Conservation (phyloP, 768 basidiomycete genomes). For the Aureoboletus auriporus region DNA sequence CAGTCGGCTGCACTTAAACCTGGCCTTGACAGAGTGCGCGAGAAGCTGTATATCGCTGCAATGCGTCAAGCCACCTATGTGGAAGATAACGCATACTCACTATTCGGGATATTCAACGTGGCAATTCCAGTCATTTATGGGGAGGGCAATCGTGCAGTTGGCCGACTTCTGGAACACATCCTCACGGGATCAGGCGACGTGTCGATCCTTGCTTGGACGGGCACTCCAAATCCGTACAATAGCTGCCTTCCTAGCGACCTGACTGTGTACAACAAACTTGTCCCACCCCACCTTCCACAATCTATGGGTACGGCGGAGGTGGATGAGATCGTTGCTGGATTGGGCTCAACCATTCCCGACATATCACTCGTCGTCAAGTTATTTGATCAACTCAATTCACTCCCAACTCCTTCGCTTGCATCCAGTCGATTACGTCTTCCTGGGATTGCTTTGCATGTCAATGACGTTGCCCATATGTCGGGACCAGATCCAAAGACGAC, state of each 20-base stretch:
- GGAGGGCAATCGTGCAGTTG: too few species aligned
- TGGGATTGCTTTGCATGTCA: too few species aligned
- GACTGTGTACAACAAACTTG: too few species aligned
- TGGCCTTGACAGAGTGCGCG: not conserved
- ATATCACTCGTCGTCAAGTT: not conserved
- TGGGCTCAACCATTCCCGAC: not conserved
- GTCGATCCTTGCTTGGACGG: conserved; percentile 15
- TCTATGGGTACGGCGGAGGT: not conserved
- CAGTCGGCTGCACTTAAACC: conserved; percentile 5
- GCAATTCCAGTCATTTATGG: too few species aligned
- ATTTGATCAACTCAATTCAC: not conserved
- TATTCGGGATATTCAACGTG: too few species aligned
- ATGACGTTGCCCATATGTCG: too few species aligned
- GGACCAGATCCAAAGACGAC: too few species aligned
- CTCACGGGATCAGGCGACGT: conserved; percentile 3
- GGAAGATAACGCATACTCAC: not conserved
- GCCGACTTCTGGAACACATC: too few species aligned
- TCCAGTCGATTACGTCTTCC: not conserved
- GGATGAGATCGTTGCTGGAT: not conserved
- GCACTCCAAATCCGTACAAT: not conserved
- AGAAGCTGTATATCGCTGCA: conserved; percentile 17
- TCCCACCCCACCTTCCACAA: conserved; percentile 1
- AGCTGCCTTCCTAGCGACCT: too few species aligned
- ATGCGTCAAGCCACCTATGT: conserved; percentile 2
- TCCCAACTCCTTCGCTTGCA: not conserved